phyloP scores from a whole-genome alignment of 495 filamentous ascomycete species.

The Xylaria venustula region DNA sequence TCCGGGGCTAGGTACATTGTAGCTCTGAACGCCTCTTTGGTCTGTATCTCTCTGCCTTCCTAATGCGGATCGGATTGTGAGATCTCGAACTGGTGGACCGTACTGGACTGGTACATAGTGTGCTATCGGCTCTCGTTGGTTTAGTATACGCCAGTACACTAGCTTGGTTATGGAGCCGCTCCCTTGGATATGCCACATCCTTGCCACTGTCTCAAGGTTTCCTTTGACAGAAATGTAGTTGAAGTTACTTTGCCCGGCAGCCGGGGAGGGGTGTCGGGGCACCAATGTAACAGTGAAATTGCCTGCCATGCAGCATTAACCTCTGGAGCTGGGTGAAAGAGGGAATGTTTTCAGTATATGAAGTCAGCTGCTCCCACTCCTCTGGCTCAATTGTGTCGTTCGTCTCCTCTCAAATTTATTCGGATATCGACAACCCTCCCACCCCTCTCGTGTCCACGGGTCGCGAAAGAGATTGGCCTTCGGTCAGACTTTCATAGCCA shows the following conservation, averaged over 20 bases:
- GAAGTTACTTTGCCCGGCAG: not conserved
- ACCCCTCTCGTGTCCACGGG: not conserved
- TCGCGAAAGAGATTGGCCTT: not conserved
- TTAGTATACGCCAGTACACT: not conserved
- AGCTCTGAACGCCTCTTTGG: not conserved
- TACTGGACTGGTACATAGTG: not conserved
- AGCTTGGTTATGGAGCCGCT: conserved; percentile 3
- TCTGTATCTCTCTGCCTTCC: conserved; percentile 4
- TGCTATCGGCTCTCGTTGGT: not conserved
- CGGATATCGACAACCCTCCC: not conserved
- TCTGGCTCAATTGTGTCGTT: not conserved
- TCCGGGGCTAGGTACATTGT: not conserved
- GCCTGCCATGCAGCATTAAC: too few species aligned
- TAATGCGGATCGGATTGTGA: conserved; percentile 2
- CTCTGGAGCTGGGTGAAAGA: too few species aligned
- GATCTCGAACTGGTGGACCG: not conserved
- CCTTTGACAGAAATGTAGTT: too few species aligned
- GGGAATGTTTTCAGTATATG: conserved; percentile 8
- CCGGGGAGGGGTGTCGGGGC: too few species aligned
- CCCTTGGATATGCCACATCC: conserved; percentile 4
- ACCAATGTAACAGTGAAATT: too few species aligned
- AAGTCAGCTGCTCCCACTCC: not conserved
- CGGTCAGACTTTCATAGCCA: conserved; percentile 3
- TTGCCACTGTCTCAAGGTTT: not conserved
- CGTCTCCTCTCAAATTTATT: not conserved